Evolutionary conservation across 306 rosid species (phyloP), one percentile per base, ranked within the genome.

Genomic region (Inga laurina): DNA sequence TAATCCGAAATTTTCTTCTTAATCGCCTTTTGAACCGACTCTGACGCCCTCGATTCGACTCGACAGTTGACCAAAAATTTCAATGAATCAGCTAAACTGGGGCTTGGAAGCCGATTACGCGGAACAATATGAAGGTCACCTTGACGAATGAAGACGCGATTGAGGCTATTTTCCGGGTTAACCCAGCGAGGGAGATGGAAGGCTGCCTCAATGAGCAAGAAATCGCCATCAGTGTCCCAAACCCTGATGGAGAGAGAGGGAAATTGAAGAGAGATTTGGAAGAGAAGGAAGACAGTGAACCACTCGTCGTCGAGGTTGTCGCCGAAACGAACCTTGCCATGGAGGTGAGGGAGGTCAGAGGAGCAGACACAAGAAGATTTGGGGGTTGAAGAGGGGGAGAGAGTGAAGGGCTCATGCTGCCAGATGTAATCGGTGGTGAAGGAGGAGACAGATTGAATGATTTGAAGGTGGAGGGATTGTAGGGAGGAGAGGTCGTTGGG

Each of bases 181-280:
- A 94, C 87, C 99, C 99, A 96, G n/a, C 97, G 97, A 22, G 97
- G 97, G 79, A 94, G 93, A 84, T 96, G 97, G 80, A 91, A 92
- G 61, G 98, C 99, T 18, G 99, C 94, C 68, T 96, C 98, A 10
- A 96, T 91, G 82, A 96, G 99, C 37, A 96, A 83, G 81, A 96
- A 94, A 88, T 94, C 99, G 52, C 99, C 98, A 80, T 96, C 98
- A 37, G 97, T 86, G 85, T 96, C 99, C 99, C 99, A 96, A 10
- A 91, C 79, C 13, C 94, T 86, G 78, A 94, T 41, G 32, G 97
- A 92, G 83, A 96, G 89, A 46, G 91, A 77, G 4, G 97, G 90
- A 81, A 96, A 92, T 24, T 37, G 62, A 9, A 49, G 24, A 64
- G 97, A 92, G 70, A 90, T 67, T 19, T 87, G 92, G 89, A 92